A percentile compares a stretch with the other conserved stretches of the same genome.
Conservation (phyloP, 805 yeast species). For the Naumovozyma castellii region DNA sequence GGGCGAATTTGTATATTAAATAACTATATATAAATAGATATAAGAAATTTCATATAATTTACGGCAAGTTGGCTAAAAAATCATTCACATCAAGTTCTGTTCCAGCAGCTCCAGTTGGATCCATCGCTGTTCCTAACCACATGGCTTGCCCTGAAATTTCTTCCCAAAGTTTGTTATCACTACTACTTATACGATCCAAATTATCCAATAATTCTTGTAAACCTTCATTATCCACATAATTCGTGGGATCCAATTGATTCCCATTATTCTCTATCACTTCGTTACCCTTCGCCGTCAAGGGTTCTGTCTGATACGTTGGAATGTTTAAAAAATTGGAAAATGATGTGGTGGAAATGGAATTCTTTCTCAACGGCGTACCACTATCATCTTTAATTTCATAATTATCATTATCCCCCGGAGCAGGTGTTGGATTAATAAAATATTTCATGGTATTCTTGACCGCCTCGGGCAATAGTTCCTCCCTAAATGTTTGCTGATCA, state of each 20-base stretch:
- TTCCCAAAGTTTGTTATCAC: conserved; percentile 57
- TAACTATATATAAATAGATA: neutral
- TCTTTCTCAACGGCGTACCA: conserved; percentile 1
- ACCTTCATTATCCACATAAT: conserved; percentile 26
- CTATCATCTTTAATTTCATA: conserved; percentile 8
- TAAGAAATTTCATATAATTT: neutral
- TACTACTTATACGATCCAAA: conserved; percentile 28
- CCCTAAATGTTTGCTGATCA: neutral
- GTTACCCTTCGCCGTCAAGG: conserved; percentile 9
- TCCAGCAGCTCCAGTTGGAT: conserved; percentile 21
- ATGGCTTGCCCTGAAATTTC: conserved; percentile 69
- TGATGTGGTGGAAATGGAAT: conserved; percentile 5
- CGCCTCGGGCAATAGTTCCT: neutral
- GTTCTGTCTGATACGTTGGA: conserved; percentile 2
- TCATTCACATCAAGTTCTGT: conserved; percentile 9
- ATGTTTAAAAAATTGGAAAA: conserved; percentile 12
- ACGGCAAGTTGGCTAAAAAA: neutral
- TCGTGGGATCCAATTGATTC: conserved; percentile 26
- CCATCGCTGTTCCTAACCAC: conserved; percentile 48
- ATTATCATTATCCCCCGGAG: neutral
- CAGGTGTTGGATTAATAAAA: neutral
- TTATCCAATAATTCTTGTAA: conserved; percentile 28
- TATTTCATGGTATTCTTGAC: too few species aligned
- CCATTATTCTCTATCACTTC: conserved; percentile 22
- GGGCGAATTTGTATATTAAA: conserved; percentile 65